Conservation (phyloP, 2,329 filamentous ascomycete species). For the Colletotrichum destructivum region DNA sequence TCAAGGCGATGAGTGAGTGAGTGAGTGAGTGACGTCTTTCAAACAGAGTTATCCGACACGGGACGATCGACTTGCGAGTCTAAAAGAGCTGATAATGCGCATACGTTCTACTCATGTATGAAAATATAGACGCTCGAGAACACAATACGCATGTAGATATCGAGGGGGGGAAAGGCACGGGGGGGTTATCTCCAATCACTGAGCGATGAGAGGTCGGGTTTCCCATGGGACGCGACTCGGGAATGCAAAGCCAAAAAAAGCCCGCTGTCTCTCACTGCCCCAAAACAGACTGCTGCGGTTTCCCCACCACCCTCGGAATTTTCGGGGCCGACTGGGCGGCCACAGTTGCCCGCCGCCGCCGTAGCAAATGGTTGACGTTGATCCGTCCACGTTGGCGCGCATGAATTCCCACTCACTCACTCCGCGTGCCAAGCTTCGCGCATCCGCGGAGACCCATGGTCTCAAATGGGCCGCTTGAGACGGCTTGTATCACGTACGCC, state of each 20-base stretch:
- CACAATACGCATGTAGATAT: not conserved
- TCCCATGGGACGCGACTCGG: slow-evolving; percentile 2
- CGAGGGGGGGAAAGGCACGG: not conserved
- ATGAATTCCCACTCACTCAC: slow-evolving; percentile 9
- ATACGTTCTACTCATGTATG: not conserved
- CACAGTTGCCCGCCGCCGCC: not conserved
- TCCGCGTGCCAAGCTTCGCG: slow-evolving; percentile 27
- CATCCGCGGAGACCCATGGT: slow-evolving; percentile 12
- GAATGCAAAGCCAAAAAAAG: slow-evolving; percentile 1
- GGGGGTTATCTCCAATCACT: slow-evolving; percentile 10
- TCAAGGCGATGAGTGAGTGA: not conserved
- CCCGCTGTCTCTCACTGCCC: too few relatives aligned
- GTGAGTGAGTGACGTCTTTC: slow-evolving; percentile 29
- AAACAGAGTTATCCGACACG: slow-evolving; percentile 12
- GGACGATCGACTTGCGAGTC: not conserved
- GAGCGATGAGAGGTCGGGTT: slow-evolving; percentile 1
- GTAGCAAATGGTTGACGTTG: slow-evolving; percentile 35
- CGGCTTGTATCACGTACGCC: not conserved
- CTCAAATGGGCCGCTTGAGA: not conserved
- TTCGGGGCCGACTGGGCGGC: slow-evolving; percentile 31
- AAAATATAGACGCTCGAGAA: not conserved
- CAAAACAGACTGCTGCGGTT: not conserved
- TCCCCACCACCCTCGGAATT: slow-evolving; percentile 29
- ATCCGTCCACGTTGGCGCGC: slow-evolving; percentile 34
- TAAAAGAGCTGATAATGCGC: not conserved